Base-by-base conservation (phyloP, 2,329 filamentous ascomycete genomes). In the Ustilaginoidea virens region DNA sequence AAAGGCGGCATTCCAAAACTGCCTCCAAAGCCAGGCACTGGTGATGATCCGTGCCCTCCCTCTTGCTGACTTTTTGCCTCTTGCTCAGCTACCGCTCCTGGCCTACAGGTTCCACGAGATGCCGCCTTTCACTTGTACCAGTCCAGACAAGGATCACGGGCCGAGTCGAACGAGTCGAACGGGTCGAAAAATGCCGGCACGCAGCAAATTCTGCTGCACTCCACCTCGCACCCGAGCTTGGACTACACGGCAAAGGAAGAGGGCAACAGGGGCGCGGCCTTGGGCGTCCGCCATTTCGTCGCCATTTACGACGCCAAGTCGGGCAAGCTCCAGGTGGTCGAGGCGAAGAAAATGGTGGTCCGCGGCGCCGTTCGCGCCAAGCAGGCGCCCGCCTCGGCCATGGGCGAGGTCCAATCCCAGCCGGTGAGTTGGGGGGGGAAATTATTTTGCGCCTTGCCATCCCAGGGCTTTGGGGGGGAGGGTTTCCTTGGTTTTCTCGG, bases 231-330 rank as follows among this genome's bases (percentile, higher is more conserved):
- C 46, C 59, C 52, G 17, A 69, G 59, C 23, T 46, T 78, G 22
- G 66, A 75, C 42, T 76, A 74, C 40, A 72, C 61, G 5, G 70
- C 58, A 17, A 61, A 63, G 33, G 68, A 74, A 43, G 55, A 55
- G 23, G 44, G 44, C 3, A 17, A 40, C 2, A 36, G 43, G 15
- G 49, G 45, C 3, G 34, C 41, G 5, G 46, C 48, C 20, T 47
- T 49, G 18, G 36, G 66, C 4, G 37, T 74, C 25, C 74, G 70
- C 30, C 71, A 79, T 47, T 80, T 73, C 43, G 51, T 80, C 17
- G 74, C 71, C 11, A 54, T 79, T 5, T 76, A 68, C 36, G 72
- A 80, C 39, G 67, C 70, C 1, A 52, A 58, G 19, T 72, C 66
- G 0, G 68, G 68, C 13, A 57, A 67, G 38, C 47, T 79, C 24